Conservation (phyloP, 2,329 filamentous ascomycete genomes). For the Fusarium camptoceras region DNA sequence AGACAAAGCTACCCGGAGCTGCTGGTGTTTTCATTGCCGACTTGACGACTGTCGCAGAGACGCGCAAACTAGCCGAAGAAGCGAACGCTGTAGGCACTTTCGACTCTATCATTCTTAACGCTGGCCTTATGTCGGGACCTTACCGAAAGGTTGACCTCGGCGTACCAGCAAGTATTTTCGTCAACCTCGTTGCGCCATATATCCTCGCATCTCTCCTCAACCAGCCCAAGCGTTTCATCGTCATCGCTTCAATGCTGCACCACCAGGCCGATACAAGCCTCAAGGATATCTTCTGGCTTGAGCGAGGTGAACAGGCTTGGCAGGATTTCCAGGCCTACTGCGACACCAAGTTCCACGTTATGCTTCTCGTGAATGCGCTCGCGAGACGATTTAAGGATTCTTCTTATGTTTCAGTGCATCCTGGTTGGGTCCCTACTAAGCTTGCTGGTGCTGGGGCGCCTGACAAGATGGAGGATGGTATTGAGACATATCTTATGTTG, state of each 20-base stretch:
- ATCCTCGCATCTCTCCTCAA: conserved; percentile 37
- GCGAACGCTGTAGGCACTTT: conserved; percentile 39
- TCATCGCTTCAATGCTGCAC: conserved; percentile 37
- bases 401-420: conserved; percentile 37
- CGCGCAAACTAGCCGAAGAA: conserved; percentile 37
- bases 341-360: conserved; percentile 38
- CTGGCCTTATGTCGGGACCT: conserved; percentile 33
- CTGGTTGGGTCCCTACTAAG: conserved; percentile 42
- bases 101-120: conserved; percentile 38
- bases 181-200: conserved; percentile 42
- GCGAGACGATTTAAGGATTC: conserved; percentile 32
- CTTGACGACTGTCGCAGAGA: conserved; percentile 36
- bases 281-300: conserved; percentile 38
- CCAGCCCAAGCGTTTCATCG: conserved; percentile 35
- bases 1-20: conserved; percentile 28
- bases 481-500: conserved; percentile 38
- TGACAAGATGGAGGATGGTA: conserved; percentile 38
- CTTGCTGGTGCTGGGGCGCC: conserved; percentile 21
- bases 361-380: conserved; percentile 38
- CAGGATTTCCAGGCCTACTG: conserved; percentile 39
- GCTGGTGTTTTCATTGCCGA: conserved; percentile 36
- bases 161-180: conserved; percentile 35
- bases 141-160: conserved; percentile 35
- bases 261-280: conserved; percentile 24
- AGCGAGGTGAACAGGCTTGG: conserved; percentile 29